phyloP scores from a whole-genome alignment of 1,284 basidiomycete genomes.

The Ganoderma lingzhi region DNA sequence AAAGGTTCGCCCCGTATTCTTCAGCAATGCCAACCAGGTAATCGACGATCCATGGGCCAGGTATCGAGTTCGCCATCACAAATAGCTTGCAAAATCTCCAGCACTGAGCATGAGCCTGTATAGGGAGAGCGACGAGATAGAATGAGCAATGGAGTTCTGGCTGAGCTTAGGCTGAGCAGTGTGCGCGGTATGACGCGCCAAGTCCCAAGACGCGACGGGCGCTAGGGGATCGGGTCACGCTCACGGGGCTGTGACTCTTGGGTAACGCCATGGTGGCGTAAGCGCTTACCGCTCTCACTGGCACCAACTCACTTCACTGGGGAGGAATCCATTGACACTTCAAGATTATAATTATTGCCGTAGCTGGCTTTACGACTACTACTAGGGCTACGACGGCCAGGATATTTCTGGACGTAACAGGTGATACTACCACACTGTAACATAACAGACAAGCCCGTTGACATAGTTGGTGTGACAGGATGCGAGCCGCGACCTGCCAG shows the following conservation, averaged over 20 bases:
- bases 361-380: no score
- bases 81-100: not conserved
- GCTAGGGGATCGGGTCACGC: not conserved
- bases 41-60: conserved; percentile 57
- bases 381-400: no score
- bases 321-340: no score
- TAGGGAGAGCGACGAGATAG: not conserved
- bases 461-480: not conserved
- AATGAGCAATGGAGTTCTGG: no score
- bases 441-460: not conserved
- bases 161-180: no score
- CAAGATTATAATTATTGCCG: no score
- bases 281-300: no score
- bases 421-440: not conserved
- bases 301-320: no score
- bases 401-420: not conserved
- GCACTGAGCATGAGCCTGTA: not conserved
- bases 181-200: no score
- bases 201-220: not conserved
- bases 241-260: not conserved
- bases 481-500: not conserved
- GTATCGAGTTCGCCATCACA: conserved; percentile 51
- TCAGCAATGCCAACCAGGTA: conserved; percentile 60
- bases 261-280: not conserved
- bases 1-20: conserved; percentile 53